phyloP scores from a whole-genome alignment of 805 yeast species.

The Candida orba region DNA sequence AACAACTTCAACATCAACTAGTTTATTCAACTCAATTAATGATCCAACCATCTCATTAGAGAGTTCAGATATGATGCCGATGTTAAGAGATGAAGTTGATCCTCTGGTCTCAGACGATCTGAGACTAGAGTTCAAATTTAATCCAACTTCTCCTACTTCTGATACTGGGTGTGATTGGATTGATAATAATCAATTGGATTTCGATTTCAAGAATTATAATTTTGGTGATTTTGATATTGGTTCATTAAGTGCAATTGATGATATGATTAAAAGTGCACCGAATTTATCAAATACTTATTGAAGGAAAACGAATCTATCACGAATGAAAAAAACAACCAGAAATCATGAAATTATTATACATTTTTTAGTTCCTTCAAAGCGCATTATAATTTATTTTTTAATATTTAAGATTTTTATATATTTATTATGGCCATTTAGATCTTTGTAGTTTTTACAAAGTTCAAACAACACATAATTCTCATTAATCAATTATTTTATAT shows the following conservation, averaged over 20 bases:
- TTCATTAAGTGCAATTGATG: constrained; percentile 20
- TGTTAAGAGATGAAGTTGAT: no score
- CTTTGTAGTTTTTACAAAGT: no score
- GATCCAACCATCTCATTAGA: neutral
- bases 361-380: no score
- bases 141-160: constrained; percentile 19
- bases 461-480: no score
- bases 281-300: neutral
- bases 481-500: no score
- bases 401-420: no score
- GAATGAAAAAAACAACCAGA: no score
- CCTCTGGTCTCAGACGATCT: neutral
- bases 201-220: constrained; percentile 23
- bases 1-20: neutral
- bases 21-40: no score
- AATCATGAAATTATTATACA: no score
- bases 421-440: no score
- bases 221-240: constrained; percentile 22
- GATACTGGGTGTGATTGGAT: constrained; percentile 57
- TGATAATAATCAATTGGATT: constrained; percentile 38
- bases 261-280: constrained; percentile 17
- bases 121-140: neutral
- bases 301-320: no score
- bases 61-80: neutral
- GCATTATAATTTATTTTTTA: no score